A percentile compares a stretch with the other conserved stretches of the same genome.
These are phyloP conservation scores for Chalara sp. DNA, from an alignment of 2,329 filamentous ascomycete species.

Conservation along the genomic window DNA sequence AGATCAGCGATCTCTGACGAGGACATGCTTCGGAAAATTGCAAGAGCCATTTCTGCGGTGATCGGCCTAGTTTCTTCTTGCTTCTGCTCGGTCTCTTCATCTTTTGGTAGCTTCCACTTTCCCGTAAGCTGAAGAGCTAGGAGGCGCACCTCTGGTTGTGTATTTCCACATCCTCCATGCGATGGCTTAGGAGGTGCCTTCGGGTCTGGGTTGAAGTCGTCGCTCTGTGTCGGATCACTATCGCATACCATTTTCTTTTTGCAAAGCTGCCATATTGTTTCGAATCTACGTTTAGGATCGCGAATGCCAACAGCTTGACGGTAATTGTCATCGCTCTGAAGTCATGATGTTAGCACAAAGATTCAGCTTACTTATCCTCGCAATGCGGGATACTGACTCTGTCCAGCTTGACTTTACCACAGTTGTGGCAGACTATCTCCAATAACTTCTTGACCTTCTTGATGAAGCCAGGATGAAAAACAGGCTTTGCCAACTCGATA, in stretches of 20 bases:
- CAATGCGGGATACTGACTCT: conserved; percentile 77
- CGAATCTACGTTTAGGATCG: conserved; percentile 92
- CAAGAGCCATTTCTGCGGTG: conserved; percentile 76
- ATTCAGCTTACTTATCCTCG: conserved; percentile 43
- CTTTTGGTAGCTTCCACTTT: conserved; percentile 65
- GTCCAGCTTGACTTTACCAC: conserved; percentile 94
- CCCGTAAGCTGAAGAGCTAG: conserved; percentile 77
- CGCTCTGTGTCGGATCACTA: conserved; percentile 62
- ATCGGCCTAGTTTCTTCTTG: conserved; percentile 75
- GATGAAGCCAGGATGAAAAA: conserved; percentile 93
- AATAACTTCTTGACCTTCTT: conserved; percentile 99
- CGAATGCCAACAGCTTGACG: conserved; percentile 73
- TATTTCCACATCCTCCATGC: conserved; percentile 91
- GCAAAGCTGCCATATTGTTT: conserved; percentile 84
- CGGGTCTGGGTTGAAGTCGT: conserved; percentile 57
- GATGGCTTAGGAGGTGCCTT: conserved; percentile 43
- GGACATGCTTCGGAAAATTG: conserved; percentile 79
- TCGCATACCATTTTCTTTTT: conserved; percentile 84
- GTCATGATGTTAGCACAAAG: conserved; percentile 53
- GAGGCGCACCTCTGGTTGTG: conserved; percentile 81
- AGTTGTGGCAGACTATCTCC: conserved; percentile 98
- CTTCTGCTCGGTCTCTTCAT: conserved; percentile 63
- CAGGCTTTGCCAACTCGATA: conserved; percentile 93
- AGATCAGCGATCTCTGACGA: conserved; percentile 78
- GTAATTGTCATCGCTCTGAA: conserved; percentile 79